A percentile compares a stretch with the other conserved stretches of the same genome.
Conservation (phyloP, 208 protist genomes). For the Trypanosoma lewisi region DNA sequence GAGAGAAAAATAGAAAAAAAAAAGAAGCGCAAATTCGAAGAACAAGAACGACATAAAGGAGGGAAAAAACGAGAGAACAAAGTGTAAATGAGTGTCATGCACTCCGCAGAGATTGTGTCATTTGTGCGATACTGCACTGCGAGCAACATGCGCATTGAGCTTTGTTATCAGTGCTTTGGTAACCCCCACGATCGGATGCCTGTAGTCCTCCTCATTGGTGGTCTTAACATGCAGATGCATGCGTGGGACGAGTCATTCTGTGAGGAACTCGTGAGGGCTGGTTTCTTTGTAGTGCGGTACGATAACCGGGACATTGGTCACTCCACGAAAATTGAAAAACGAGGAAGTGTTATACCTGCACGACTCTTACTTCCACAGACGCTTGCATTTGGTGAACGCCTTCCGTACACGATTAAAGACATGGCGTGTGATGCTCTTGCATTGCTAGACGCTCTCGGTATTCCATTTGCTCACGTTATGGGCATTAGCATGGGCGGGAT, state of each 20-base stretch:
- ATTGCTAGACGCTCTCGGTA: slow-evolving; percentile 50
- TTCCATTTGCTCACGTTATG: slow-evolving; percentile 64
- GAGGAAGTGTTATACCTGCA: slow-evolving; percentile 39
- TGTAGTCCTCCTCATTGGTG: slow-evolving; percentile 61
- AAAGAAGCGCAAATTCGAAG: not conserved
- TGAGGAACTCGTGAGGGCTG: slow-evolving; percentile 50
- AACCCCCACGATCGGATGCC: slow-evolving; percentile 29
- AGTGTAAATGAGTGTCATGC: slow-evolving; percentile 3
- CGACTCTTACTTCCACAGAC: slow-evolving; percentile 49
- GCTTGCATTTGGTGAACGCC: slow-evolving; percentile 55
- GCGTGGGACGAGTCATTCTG: slow-evolving; percentile 82
- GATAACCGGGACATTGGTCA: slow-evolving; percentile 81
- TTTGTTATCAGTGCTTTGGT: slow-evolving; percentile 82
- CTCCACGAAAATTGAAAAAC: slow-evolving; percentile 65
- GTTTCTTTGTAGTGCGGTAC: slow-evolving; percentile 76
- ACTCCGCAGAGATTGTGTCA: slow-evolving; percentile 44
- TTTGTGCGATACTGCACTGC: slow-evolving; percentile 65
- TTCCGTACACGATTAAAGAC: slow-evolving; percentile 71
- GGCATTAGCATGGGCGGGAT: slow-evolving; percentile 85
- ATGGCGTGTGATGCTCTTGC: slow-evolving; percentile 66
- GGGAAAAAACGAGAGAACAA: not conserved
- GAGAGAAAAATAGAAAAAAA: not conserved
- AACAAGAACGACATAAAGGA: not conserved
- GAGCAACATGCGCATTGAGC: slow-evolving; percentile 43
- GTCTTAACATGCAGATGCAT: slow-evolving; percentile 78